Conservation (phyloP, 176 grass and related monocot genomes). For the Cenchrus purpureus region DNA sequence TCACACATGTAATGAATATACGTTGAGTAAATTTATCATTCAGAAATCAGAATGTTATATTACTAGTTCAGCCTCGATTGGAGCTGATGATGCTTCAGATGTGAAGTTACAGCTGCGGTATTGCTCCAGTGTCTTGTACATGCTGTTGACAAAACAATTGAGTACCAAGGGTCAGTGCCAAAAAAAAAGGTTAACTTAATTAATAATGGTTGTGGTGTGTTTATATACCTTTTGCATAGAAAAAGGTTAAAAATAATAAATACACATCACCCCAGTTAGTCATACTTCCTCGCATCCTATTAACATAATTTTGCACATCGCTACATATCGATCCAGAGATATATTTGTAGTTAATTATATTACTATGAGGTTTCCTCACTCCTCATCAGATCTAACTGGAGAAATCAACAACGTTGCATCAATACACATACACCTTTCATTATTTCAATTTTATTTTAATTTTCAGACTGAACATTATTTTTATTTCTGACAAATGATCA, state of each 20-base stretch:
- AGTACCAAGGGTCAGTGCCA: background rate
- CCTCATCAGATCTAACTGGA: background rate
- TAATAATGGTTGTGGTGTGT: background rate
- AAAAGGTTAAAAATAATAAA: too few relatives aligned
- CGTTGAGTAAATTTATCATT: background rate
- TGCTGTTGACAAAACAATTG: slow-evolving; percentile 43
- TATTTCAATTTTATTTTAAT: too few relatives aligned
- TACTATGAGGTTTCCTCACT: background rate
- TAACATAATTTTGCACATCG: background rate
- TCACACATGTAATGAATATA: background rate
- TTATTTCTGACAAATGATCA: background rate
- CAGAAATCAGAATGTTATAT: slow-evolving; percentile 24
- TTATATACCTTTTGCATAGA: too few relatives aligned
- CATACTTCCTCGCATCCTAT: background rate
- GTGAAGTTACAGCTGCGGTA: slow-evolving; percentile 77
- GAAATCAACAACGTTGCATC: background rate
- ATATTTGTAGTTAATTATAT: background rate
- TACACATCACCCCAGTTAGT: background rate
- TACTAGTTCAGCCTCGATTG: slow-evolving; percentile 74
- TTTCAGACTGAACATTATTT: background rate
- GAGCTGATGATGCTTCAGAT: slow-evolving; percentile 42
- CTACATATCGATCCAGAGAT: background rate
- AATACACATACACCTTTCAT: too few relatives aligned
- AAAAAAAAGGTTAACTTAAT: background rate
- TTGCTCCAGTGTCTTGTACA: slow-evolving; percentile 80